Base-by-base conservation (phyloP, 2,329 filamentous ascomycete species). In the Diaporthe caulivora region DNA sequence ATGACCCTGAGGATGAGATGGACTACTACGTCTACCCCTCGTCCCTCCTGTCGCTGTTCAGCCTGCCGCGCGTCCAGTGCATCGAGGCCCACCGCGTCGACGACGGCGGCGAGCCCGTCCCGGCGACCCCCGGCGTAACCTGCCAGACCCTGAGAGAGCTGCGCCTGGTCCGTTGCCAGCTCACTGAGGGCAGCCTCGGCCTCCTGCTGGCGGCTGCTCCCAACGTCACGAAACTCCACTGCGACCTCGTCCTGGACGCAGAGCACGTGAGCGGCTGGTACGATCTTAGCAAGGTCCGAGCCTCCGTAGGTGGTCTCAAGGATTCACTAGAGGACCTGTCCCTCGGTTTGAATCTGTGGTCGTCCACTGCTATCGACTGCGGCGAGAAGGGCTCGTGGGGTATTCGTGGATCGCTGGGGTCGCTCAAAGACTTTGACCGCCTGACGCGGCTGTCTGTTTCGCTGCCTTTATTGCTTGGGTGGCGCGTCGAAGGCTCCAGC, bases 11-110 rank as follows among this genome's bases (percentile, higher is more conserved):
- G 60, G 60, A 64, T 5, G 60, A 64, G 26, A 64, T 64, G 60
- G 60, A 64, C 60, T 64, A 64, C 29, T 64, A 64, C 29, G 60
- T 64, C 18, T 34, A 49, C 21, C 60, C 60, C 0, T 24, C 60
- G 11, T 18, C 42, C 60, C 60, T 64, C 11, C 10, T 34, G 26
- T 42, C 60, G 18, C 42, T 64, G 21, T 64, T 64, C 21, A 24
- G 60, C 29, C 60, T 64, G 42, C 60, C 60, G 6, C 34, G 13
- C 11, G 17, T 64, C 60, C 60, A 11, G 42, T 29, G 42, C 60
- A 49, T 64, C 42, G 42, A 64, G 26, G 60, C 60, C 26, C 60
- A 64, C 42, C 60, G 60, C 42, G 13, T 64, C 21, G 60, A 64
- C 21, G 60, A 64, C 29, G 42, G 42, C 29, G 26, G 42, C 26